A percentile compares a stretch with the other conserved stretches of the same genome.
phyloP scores from a whole-genome alignment of 2,329 filamentous ascomycete genomes.

The Orbilia brochopaga region DNA sequence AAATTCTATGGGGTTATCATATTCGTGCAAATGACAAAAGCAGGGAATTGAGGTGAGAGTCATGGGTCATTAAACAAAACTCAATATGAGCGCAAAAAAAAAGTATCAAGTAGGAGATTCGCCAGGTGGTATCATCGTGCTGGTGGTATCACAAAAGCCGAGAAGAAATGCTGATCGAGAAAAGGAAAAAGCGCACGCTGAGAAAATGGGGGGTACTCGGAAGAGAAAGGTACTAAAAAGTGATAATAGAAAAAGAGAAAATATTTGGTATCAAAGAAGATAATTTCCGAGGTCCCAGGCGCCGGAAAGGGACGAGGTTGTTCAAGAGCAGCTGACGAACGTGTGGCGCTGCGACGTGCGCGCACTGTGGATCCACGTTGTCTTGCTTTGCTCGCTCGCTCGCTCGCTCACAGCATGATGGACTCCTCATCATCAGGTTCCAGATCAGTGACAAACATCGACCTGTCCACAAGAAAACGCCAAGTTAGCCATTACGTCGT shows the following conservation, averaged over 20 bases:
- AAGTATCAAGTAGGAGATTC: constrained; percentile 25
- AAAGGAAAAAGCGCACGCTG: constrained; percentile 22
- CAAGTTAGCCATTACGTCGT: constrained; percentile 27
- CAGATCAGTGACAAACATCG: constrained; percentile 51
- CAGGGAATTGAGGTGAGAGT: constrained; percentile 43
- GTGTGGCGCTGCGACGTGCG: constrained; percentile 12
- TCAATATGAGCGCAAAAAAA: constrained; percentile 27
- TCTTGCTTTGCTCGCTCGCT: too few species aligned
- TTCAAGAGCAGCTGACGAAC: neutral
- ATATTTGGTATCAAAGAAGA: constrained; percentile 28
- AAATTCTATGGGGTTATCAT: constrained; percentile 47
- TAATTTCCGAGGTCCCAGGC: constrained; percentile 43
- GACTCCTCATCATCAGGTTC: constrained; percentile 48
- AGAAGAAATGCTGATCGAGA: constrained; percentile 36
- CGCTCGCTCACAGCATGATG: constrained; percentile 34
- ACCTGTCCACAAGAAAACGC: constrained; percentile 16
- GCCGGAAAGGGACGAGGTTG: constrained; percentile 27
- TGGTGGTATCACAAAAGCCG: constrained; percentile 51
- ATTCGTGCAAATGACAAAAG: constrained; percentile 39
- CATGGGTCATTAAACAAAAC: constrained; percentile 44
- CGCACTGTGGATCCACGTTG: neutral
- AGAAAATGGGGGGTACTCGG: constrained; percentile 37
- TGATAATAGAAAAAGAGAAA: neutral
- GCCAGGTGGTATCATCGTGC: constrained; percentile 50
- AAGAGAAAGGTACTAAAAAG: constrained; percentile 21